Percentiles rank a stretch among this genome's conserved stretches.
These are phyloP conservation scores for Ceratocystis variospora DNA, from an alignment of 2,329 filamentous ascomycete species.

Conservation along the genomic window DNA sequence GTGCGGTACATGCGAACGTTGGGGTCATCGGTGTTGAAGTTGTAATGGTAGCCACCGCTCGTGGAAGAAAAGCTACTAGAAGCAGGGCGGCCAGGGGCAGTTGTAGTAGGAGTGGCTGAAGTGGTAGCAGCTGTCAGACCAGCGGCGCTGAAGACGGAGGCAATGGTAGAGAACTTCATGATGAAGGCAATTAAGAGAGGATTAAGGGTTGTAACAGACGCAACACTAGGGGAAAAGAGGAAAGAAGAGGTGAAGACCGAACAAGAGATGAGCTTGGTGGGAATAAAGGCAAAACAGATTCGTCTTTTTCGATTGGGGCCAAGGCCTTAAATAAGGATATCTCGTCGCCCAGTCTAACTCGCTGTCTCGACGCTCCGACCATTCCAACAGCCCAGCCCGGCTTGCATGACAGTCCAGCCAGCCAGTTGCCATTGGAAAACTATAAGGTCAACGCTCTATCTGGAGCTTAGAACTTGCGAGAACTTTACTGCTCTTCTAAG, in stretches of 20 bases:
- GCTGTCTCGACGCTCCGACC: not conserved
- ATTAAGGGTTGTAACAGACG: not conserved
- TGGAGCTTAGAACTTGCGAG: not conserved
- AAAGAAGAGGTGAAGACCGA: not conserved
- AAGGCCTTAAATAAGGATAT: not conserved
- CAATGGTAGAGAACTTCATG: constrained; percentile 2
- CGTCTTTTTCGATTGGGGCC: not conserved
- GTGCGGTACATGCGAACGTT: not conserved
- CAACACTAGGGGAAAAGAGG: not conserved
- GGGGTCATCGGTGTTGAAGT: not conserved
- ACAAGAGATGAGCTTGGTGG: not conserved
- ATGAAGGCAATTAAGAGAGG: not conserved
- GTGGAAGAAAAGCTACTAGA: not conserved
- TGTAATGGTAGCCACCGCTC: not conserved
- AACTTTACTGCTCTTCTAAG: not conserved
- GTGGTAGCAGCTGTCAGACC: not conserved
- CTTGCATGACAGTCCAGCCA: not conserved
- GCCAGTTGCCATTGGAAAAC: not conserved
- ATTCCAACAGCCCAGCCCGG: not conserved
- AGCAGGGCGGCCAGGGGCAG: not conserved
- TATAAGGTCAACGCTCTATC: not conserved
- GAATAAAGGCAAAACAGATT: not conserved
- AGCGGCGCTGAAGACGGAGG: not conserved
- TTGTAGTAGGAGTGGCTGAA: not conserved
- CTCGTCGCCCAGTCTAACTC: not conserved